Base-by-base conservation (phyloP, 345 rosid genomes). In the Populus davidiana region DNA sequence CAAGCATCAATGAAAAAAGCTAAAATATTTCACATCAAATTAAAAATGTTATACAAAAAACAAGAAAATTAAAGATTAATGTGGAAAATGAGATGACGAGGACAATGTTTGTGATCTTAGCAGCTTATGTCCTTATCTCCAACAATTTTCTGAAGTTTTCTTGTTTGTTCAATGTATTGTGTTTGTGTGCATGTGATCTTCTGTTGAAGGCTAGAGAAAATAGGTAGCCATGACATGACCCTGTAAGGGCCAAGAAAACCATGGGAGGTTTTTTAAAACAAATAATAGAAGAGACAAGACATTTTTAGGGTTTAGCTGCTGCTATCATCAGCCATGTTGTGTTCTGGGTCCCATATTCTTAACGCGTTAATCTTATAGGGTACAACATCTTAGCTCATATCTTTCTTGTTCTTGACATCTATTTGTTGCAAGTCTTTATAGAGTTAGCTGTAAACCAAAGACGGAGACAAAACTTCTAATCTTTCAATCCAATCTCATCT, bases 371-470 rank as follows among this genome's bases (percentile, higher is more conserved):
- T 8, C 73, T 33, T 21, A 14, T 65, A 69, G 65, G 75, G 81
- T 5, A 29, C 12, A 2, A 6, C 38, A 12, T 62, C 38, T 27
- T 27, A 47, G 49, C 59, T 76, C 54, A 29, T 23, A 38, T 39
- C 39, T 67, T 35, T 74, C 33, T 43, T 59, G 63, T 61, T 62
- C 27, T 73, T 76, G 56, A 65, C 74, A 33, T 71, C 38, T 78
- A 31, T 35, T 33, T 31, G 27, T 9, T 68, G 9, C 17, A 18
- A 23, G 78, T 56, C 63, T 33, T 27, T 17, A 41, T 41, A 41
- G 41, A 73, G 80, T 50, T 44, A 86, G 89, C 85, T 83, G 86
- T 84, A 80, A 84, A 66, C 83, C 89, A 86, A 33, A 70, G 80
- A 72, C 35, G 41, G 73, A 47, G 88, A 86, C 77, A 70, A 43